Conservation (phyloP, 1,284 basidiomycete species). For the Ceratobasidium sp. region DNA sequence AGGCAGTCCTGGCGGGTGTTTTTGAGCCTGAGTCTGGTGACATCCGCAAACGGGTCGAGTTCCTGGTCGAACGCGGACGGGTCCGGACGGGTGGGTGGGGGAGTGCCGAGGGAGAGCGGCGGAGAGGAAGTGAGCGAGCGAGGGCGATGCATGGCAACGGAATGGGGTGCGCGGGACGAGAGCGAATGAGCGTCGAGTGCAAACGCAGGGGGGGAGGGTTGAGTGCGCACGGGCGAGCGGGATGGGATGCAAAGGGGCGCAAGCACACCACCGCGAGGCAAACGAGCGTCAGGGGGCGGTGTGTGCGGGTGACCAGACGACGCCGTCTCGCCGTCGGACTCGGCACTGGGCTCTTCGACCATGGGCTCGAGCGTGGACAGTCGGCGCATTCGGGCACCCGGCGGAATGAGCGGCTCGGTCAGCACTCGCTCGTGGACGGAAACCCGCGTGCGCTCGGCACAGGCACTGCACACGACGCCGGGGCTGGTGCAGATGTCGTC, state of each 20-base stretch:
- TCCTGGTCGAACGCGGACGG: constrained; percentile 47
- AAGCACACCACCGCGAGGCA: neutral
- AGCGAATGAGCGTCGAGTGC: neutral
- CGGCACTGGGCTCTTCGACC: constrained; percentile 35
- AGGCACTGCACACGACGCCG: constrained; percentile 27
- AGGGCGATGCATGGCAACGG: constrained; percentile 45
- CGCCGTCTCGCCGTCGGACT: constrained; percentile 14
- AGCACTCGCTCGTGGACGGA: constrained; percentile 45
- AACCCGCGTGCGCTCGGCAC: constrained; percentile 30
- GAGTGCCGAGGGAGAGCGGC: constrained; percentile 39
- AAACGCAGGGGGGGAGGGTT: neutral
- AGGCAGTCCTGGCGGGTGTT: constrained; percentile 83
- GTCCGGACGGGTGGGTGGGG: constrained; percentile 46
- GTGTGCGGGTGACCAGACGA: neutral
- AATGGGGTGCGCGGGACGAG: constrained; percentile 16
- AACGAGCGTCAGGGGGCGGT: constrained; percentile 10
- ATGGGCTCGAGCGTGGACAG: constrained; percentile 32
- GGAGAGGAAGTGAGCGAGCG: constrained; percentile 48
- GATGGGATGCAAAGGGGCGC: constrained; percentile 5
- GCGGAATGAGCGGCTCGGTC: constrained; percentile 52
- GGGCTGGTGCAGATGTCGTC: constrained; percentile 37
- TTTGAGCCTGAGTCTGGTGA: constrained; percentile 79
- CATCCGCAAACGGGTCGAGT: constrained; percentile 74
- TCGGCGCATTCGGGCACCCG: constrained; percentile 15
- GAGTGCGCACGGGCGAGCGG: constrained; percentile 24